Evolutionary conservation across 345 rosid species (phyloP), one percentile per base, ranked within the genome.

Genomic region (Hirschfeldia incana): DNA sequence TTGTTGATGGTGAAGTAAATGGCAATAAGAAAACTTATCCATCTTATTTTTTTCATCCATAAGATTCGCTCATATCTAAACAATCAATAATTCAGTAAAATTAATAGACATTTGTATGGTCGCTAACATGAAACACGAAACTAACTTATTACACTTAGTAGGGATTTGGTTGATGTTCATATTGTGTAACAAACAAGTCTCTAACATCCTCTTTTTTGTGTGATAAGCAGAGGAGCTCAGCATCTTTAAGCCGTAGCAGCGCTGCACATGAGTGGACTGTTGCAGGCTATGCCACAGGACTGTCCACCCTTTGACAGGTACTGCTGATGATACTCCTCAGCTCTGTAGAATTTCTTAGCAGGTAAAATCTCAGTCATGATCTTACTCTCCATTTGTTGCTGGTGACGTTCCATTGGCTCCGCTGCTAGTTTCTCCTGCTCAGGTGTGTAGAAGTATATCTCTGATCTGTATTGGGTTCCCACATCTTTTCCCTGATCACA

Each of bases 291-390:
- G 49, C 49, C 49, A 42, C 49, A 42, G 66, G 99, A 91, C 76
- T 94, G 99, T 34, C 82, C 98, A 16, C 98, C 99, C 75, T 94
- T 93, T 3, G 84, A 88, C 30, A 94, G 94, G 74, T 94, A 94
- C 83, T 91, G 95, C 83, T 94, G 99, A 75, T 94, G 98, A 80
- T 91, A 82, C 29, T 93, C 97, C 82, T 94, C 99, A 5, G 98
- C 99, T 65, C 83, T 85, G 82, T 91, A 94, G 85, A 94, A 94
- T 82, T 88, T 90, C 88, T 85, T 91, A 73, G 98, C 97, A 0
- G 98, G 96, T 32, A 92, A 75, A 65, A 92, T 86, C 84, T 94
- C 98, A 1, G 96, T 88, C 70, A 90, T 89, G 62, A 94, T 91
- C 76, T 87, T 83, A 79, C 92, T 81, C 65, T 91, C 85, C 80